Base-by-base conservation (phyloP, 805 yeast species). In the Candida adriatica region DNA sequence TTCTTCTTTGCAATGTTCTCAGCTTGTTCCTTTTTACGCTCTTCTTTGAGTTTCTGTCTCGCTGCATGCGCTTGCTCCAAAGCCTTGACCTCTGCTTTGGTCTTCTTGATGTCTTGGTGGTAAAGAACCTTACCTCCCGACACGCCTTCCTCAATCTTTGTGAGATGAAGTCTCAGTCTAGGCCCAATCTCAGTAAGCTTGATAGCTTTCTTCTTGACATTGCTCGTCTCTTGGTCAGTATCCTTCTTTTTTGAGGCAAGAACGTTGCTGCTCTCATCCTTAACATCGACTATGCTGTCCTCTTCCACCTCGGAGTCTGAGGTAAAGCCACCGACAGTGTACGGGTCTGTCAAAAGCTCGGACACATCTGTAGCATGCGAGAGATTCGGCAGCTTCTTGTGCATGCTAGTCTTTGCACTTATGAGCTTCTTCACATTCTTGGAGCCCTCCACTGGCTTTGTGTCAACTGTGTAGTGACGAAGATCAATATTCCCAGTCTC, bases 251-350 rank as follows among this genome's bases (percentile, higher is more conserved):
- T 49, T 18, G 34, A 41, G 9, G 38, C 48, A 35, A 43, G 37
- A 24, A 41, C 44, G 20, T 31, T 38, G 20, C 26, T 19, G 11
- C 10, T 29, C 19, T 51, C 55, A 43, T 59, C 46, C 48, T 56
- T 43, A 16, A 81, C 66, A 43, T 77, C 85, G 18, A 85, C 90
- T 32, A 80, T 69, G 16, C 77, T 84, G 43, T 88, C 96, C 39
- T 88, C 96, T 49, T 92, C 97, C 26, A 87, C 76, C 63, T 90
- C 98, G 4, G 94, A 81, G 49, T 90, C 98, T 28, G 92, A 79
- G 2, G 96, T 85, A 52, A 79, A 75, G 2, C 78, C 85, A 21
- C 80, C 85, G 22, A 76, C 75, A 16, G 88, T 78, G 51, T 83
- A 83, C 3, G 87, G 87, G 52, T 87, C 96, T 34, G 86, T 64